A percentile compares a stretch with the other conserved stretches of the same genome.
These are phyloP conservation scores for Sclerotinia borealis DNA, from an alignment of 2,329 filamentous ascomycete species.

Conservation along the genomic window DNA sequence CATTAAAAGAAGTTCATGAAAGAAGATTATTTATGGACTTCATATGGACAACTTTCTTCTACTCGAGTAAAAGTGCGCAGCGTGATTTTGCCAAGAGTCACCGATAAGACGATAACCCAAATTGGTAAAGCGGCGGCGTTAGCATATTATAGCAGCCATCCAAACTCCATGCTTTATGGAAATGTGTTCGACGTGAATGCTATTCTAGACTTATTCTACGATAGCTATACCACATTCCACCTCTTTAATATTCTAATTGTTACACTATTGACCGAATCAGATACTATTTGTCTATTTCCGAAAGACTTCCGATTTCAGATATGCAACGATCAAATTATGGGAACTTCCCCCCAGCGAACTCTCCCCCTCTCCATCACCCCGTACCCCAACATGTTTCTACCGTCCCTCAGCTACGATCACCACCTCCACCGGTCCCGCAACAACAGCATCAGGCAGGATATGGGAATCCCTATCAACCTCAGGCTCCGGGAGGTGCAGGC, in stretches of 20 bases:
- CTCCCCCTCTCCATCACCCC: slow-evolving; percentile 91
- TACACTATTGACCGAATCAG: background rate
- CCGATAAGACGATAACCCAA: slow-evolving; percentile 11
- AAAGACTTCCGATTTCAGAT: background rate
- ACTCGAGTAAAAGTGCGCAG: background rate
- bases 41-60: slow-evolving; percentile 6
- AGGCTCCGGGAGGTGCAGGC: slow-evolving; percentile 40
- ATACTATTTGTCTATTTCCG: background rate
- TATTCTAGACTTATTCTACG: background rate
- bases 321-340: slow-evolving; percentile 87
- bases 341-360: slow-evolving; percentile 62
- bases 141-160: slow-evolving; percentile 6
- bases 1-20: slow-evolving; percentile 1
- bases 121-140: slow-evolving; percentile 1
- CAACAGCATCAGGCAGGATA: slow-evolving; percentile 58
- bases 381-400: slow-evolving; percentile 98
- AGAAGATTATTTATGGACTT: background rate
- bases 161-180: slow-evolving; percentile 5
- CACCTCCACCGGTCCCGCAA: slow-evolving; percentile 71
- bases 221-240: background rate
- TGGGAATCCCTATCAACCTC: slow-evolving; percentile 69
- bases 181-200: slow-evolving; percentile 16
- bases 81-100: background rate
- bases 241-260: background rate
- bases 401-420: slow-evolving; percentile 92